phyloP scores from a whole-genome alignment of 2,329 filamentous ascomycete species.

The Cryphonectria carpinicola region DNA sequence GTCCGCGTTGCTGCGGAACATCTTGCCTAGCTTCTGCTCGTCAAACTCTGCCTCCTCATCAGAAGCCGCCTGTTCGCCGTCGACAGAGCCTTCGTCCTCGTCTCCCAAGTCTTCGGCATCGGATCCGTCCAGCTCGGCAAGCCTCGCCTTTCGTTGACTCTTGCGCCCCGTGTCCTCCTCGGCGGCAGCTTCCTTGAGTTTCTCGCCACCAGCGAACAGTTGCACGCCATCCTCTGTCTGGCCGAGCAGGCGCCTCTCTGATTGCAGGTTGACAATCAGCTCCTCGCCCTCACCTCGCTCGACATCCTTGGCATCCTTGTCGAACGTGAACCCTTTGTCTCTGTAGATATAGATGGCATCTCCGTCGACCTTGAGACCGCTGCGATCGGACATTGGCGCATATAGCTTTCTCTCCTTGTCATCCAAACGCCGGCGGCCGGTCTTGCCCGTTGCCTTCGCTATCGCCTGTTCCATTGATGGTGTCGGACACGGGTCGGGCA shows the following conservation, averaged over 20 bases:
- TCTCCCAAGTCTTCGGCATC: slow-evolving; percentile 50
- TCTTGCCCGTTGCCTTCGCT: slow-evolving; percentile 83
- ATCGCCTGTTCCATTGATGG: slow-evolving; percentile 87
- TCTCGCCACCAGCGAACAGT: slow-evolving; percentile 78
- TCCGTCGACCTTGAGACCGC: slow-evolving; percentile 92
- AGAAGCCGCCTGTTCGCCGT: slow-evolving; percentile 57
- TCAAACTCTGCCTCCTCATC: slow-evolving; percentile 61
- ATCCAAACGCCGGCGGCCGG: slow-evolving; percentile 77
- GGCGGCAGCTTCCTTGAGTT: slow-evolving; percentile 63
- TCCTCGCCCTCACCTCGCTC: slow-evolving; percentile 94
- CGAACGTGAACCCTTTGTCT: slow-evolving; percentile 76
- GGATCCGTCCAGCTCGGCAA: slow-evolving; percentile 63
- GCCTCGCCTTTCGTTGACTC: slow-evolving; percentile 58
- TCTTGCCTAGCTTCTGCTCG: slow-evolving; percentile 62
- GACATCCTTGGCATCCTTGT: slow-evolving; percentile 65
- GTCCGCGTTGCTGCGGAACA: slow-evolving; percentile 59
- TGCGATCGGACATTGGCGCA: slow-evolving; percentile 97
- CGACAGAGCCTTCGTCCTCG: slow-evolving; percentile 57
- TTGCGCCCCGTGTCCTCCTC: slow-evolving; percentile 66
- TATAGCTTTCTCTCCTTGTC: slow-evolving; percentile 97
- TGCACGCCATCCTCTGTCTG: slow-evolving; percentile 81
- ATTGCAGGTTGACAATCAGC: slow-evolving; percentile 87
- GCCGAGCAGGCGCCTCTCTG: slow-evolving; percentile 79
- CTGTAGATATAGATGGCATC: slow-evolving; percentile 90
- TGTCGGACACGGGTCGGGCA: slow-evolving; percentile 95